Evolutionary conservation across 2,329 filamentous ascomycete species (phyloP), one percentile per base, ranked within the genome.

Genomic region (Colletotrichum aenigma): DNA sequence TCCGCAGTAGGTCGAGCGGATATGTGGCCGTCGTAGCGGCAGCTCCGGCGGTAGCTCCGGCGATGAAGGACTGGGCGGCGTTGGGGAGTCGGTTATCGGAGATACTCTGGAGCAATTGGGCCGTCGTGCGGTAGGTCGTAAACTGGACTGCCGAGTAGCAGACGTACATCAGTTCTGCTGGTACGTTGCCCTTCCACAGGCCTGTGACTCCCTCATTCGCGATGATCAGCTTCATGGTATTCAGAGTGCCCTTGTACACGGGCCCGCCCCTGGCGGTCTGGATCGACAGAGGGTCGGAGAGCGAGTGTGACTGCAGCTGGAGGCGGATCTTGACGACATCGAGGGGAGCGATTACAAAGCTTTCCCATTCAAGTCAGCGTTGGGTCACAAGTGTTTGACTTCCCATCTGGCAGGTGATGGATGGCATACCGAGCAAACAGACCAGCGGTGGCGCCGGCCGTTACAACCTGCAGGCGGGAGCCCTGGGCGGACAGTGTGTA

Each of bases 241-340:
- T 89, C 55, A 96, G 80, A 1, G 95, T 95, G 79, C 95, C 95
- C 82, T 93, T 95, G 86, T 96, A 95, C 76, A 89, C 82, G 61
- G 87, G 86, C 16, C 87, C 86, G 78, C 87, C 87, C 69, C 83
- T 85, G 15, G 88, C 83, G 75, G 86, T 78, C 78, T 86, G 86
- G 77, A 91, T 88, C 61, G 92, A 90, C 12, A 92, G 85, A 3
- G 95, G 94, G 81, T 96, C 94, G 80, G 93, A 94, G 76, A 95
- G 91, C 65, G 95, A 96, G 86, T 97, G 94, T 60, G 94, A 92
- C 85, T 98, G 97, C 21, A 99, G 92, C 84, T 99, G 97, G 61
- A 98, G 93, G 62, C 97, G 95, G 86, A 99, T 99, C 88, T 99
- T 98, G 86, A 98, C 93, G 77, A 99, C 97, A 85, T 99, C 97